Base-by-base conservation (phyloP, 1,284 basidiomycete species). In the Fistulina hepatica region DNA sequence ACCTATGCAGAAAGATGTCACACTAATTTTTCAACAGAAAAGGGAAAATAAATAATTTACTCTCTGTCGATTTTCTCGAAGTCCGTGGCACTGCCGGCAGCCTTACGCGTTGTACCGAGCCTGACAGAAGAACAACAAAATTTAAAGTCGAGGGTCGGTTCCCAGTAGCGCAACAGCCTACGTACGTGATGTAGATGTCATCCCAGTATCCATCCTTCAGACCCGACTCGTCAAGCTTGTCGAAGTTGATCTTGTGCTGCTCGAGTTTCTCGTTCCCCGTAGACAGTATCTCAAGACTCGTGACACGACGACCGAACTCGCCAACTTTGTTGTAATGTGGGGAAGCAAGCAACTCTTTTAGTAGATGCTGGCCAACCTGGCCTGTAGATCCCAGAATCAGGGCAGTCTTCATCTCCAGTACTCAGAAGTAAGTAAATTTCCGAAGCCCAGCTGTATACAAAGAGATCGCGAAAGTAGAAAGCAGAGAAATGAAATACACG, bases 31-130 rank as follows among this genome's bases (percentile, higher is more conserved):
- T 16, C 10, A 9, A 4, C 8, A 31, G 21, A 22, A 27, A 27
- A 23, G 5, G 9, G n/a, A 24, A 15, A 21, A 15, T 15, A 5
- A 31, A 19, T n/a, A 5, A 56, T 72, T 41, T 42, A 80, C 78
- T 79, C 78, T 51, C 77, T 61, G 49, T 88, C 84, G 45, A 88
- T 84, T 57, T 71, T 77, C 52, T 80, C 75, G 42, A 85, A 88
- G 3, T 64, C 64, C 16, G 64, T 68, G 2, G 71, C 69, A 43
- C 73, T 69, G 2, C 81, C 81, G 0, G 81, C 83, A n/a, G 31
- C 44, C 12, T 63, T 68, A 20, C 58, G 63, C 9, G 71, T 75
- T 15, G 80, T 83, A 3, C 80, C 81, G n/a, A 84, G 52, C 0
- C 77, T 78, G 42, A 31, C 19, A 21, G 9, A 38, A 13, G 10